phyloP scores from a whole-genome alignment of 2,329 filamentous ascomycete genomes.

The Fusarium sp. region DNA sequence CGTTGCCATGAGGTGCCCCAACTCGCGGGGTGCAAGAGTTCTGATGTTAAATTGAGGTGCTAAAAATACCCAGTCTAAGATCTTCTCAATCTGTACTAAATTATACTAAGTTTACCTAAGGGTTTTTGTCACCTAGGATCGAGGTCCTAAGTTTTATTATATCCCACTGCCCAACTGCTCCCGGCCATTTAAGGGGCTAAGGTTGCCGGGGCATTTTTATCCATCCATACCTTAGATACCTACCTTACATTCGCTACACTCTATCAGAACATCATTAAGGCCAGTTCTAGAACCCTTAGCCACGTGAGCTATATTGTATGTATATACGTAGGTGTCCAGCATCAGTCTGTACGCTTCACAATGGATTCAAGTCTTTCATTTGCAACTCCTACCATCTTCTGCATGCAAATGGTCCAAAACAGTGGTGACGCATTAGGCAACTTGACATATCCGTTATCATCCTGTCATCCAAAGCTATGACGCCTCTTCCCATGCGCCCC shows the following conservation, averaged over 20 bases:
- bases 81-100: no score
- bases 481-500: constrained; percentile 7
- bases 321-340: not conserved
- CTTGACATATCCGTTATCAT: not conserved
- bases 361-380: not conserved
- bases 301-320: constrained; percentile 13
- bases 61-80: no score
- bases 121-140: no score
- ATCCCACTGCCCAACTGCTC: not conserved
- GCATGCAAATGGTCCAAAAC: not conserved
- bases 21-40: no score
- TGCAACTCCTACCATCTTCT: not conserved
- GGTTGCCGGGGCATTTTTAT: constrained; percentile 23
- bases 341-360: not conserved
- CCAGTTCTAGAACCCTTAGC: constrained; percentile 15
- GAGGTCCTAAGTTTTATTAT: no score
- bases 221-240: not conserved
- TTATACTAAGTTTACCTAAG: no score
- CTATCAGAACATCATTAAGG: constrained; percentile 2
- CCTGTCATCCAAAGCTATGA: not conserved
- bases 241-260: not conserved
- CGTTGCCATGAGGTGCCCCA: not conserved
- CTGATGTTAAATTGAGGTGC: no score
- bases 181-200: constrained; percentile 22
- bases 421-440: not conserved